Evolutionary conservation across 2,329 filamentous ascomycete genomes (phyloP), one percentile per base, ranked within the genome.

Genomic region (Penicillium sp.): DNA sequence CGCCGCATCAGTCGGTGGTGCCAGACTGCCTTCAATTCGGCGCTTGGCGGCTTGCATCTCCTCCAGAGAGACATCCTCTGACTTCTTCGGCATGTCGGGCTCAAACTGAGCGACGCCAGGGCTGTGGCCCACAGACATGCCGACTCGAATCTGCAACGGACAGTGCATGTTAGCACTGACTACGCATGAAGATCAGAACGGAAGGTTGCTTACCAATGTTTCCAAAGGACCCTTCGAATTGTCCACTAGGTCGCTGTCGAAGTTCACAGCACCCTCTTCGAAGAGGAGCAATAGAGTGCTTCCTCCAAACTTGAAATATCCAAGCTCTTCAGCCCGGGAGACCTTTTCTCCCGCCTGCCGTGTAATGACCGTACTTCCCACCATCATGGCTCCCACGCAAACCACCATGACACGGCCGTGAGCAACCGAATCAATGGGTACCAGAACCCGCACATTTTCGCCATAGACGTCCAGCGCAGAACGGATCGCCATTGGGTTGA

Each of bases 381-480:
- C 93, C 93, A 98, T 97, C 93, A 98, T 98, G 45, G 93, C 93
- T 50, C 93, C 93, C 6, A 98, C 87, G 62, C 93, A 98, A 48
- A 98, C 82, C 47, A 95, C 87, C 88, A 97, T 97, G 51, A 98
- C 93, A 10, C 90, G 81, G 1, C 93, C 93, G 67, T 95, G 88
- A 22, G 78, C 73, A n/a, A 82, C 81, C 19, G 86, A 91, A 65
- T 97, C 90, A 57, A 98, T 95, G 0, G 93, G 93, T 31, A 95
- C 87, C 21, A 95, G 67, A 3, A 96, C 80, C 21, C 93, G 81
- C 31, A 97, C 81, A 55, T 98, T 98, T 72, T 98, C 93, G 48
- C 93, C 91, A 62, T 97, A 98, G 4, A 98, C 93, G 65, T 98
- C 93, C 17, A 98, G 79, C 0, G 91, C 85, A 0, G 88, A 95